phyloP scores from a whole-genome alignment of 2,329 filamentous ascomycete species.

The Neoscytalidium dimidiatum region DNA sequence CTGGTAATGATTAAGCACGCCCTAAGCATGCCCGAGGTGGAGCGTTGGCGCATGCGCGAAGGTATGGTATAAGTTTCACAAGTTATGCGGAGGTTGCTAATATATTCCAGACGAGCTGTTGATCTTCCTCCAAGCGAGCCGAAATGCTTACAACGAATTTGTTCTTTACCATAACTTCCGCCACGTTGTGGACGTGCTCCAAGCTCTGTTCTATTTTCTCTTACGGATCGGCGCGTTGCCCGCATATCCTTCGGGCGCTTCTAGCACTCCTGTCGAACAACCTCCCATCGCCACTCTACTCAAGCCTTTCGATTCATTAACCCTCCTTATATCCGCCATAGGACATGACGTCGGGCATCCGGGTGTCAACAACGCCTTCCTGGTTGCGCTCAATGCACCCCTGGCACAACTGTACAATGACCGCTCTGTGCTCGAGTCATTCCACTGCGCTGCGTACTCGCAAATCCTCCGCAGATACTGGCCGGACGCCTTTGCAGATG shows the following conservation, averaged over 20 bases:
- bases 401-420: slow-evolving; percentile 96
- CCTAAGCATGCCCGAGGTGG: slow-evolving; percentile 76
- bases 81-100: slow-evolving; percentile 25
- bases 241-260: slow-evolving; percentile 55
- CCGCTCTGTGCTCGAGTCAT: slow-evolving; percentile 92
- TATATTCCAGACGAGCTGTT: slow-evolving; percentile 69
- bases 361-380: slow-evolving; percentile 95
- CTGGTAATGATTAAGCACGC: slow-evolving; percentile 89
- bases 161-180: slow-evolving; percentile 98
- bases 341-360: slow-evolving; percentile 97
- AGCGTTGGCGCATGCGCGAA: slow-evolving; percentile 75
- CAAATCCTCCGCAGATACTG: slow-evolving; percentile 93
- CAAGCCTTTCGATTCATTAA: slow-evolving; percentile 84
- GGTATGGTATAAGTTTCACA: slow-evolving; percentile 49
- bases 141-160: slow-evolving; percentile 93
- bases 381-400: slow-evolving; percentile 88
- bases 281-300: slow-evolving; percentile 74
- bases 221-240: slow-evolving; percentile 76
- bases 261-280: not conserved
- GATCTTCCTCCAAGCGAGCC: slow-evolving; percentile 82
- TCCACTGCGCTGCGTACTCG: slow-evolving; percentile 95
- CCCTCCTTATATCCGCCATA: slow-evolving; percentile 90
- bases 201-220: slow-evolving; percentile 89
- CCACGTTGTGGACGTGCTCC: slow-evolving; percentile 93
- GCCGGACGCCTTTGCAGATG: slow-evolving; percentile 78